These are phyloP conservation scores for Venturia nashicola DNA, from an alignment of 2,329 filamentous ascomycete genomes.

Conservation along the genomic window DNA sequence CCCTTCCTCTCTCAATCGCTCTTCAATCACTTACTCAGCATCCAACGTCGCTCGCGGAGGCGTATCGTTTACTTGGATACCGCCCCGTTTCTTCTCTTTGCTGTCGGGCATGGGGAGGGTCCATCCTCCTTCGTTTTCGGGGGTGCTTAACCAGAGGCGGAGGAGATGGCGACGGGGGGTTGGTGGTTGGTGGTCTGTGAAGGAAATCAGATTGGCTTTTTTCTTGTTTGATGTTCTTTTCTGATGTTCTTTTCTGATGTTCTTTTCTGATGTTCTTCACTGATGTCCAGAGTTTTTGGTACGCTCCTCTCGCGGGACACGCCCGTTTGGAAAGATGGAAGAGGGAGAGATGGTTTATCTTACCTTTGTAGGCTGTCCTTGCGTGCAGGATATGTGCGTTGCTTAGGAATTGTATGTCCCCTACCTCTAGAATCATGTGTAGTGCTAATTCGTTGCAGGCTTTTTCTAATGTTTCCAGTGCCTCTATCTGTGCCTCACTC, in stretches of 20 bases:
- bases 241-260: too few species aligned
- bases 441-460: conserved; percentile 61
- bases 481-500: conserved; percentile 55
- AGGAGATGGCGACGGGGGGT: conserved; percentile 65
- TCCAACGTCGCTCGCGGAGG: conserved; percentile 63
- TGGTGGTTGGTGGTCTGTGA: conserved; percentile 53
- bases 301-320: too few species aligned
- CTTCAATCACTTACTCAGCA: conserved; percentile 46
- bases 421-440: conserved; percentile 77
- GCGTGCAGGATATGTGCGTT: conserved; percentile 75
- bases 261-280: too few species aligned
- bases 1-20: background rate
- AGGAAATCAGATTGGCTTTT: too few species aligned
- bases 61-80: conserved; percentile 76
- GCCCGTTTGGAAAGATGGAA: too few species aligned
- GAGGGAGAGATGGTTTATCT: background rate
- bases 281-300: too few species aligned
- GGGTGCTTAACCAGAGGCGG: conserved; percentile 73
- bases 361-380: conserved; percentile 57
- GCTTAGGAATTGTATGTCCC: conserved; percentile 77
- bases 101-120: conserved; percentile 70
- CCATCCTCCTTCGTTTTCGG: conserved; percentile 76
- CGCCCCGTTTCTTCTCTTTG: conserved; percentile 73
- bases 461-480: conserved; percentile 58
- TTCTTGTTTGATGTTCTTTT: too few species aligned